Conservation (phyloP, 75 land plant genomes). For the Chamaecyparis obtusa region DNA sequence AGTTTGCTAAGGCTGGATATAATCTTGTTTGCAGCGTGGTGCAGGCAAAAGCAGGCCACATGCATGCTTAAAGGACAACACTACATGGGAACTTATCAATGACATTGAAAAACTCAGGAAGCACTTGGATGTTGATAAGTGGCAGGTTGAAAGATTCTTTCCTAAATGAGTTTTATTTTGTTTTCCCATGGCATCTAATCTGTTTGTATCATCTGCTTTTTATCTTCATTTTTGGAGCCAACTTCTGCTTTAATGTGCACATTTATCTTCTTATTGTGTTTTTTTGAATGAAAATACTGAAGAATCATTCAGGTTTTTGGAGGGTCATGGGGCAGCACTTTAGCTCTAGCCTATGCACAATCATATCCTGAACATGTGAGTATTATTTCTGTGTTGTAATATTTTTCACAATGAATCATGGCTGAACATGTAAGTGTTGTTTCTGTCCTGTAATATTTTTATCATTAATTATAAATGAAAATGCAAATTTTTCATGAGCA, state of each 20-base stretch:
- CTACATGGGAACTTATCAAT: constrained; percentile 46
- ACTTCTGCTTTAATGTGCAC: neutral
- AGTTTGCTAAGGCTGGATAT: neutral
- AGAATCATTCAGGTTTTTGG: constrained; percentile 40
- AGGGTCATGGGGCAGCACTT: constrained; percentile 58
- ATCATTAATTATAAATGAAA: too few species aligned
- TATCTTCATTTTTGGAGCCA: neutral
- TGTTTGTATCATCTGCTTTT: neutral
- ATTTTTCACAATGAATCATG: neutral
- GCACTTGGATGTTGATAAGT: constrained; percentile 41
- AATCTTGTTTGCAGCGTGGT: constrained; percentile 28
- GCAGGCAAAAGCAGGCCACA: constrained; percentile 54
- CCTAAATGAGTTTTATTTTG: neutral
- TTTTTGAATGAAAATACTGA: neutral
- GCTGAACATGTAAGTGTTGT: neutral
- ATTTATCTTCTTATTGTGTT: neutral
- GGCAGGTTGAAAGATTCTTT: constrained; percentile 29
- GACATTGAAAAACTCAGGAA: constrained; percentile 42
- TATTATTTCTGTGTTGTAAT: neutral
- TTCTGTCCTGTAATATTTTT: neutral
- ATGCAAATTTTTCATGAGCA: too few species aligned
- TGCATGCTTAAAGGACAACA: constrained; percentile 50
- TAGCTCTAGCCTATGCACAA: constrained; percentile 44
- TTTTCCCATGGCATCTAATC: neutral
- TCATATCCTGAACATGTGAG: constrained; percentile 32